Evolutionary conservation across 192 early-diverging fungal genomes (phyloP), one percentile per base, ranked within the genome.

Genomic region (Entomortierella parvispora): DNA sequence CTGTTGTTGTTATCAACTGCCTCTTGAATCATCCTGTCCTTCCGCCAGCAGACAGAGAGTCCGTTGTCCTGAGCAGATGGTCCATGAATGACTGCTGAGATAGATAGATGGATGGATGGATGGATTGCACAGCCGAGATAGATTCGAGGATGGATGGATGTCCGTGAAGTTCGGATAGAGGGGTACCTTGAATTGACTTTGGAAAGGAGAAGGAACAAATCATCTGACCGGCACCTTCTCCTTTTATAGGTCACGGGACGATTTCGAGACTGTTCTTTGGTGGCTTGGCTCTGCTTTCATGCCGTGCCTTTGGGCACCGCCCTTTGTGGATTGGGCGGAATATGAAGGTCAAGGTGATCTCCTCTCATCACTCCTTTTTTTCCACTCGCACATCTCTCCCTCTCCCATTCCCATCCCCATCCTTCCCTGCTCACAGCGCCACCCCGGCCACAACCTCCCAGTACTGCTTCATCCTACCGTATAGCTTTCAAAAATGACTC

Each of bases 201-300:
- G 54, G 54, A 56, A 56, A 56, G 54, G 54, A 56, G 54, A 31
- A 33, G 32, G 54, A 32, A 32, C 54, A 56, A 56, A 56, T 56
- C 54, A 56, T 56, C 54, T 56, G 54, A 56, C 54, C 32, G 18
- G 12, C 31, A 33, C 18, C 7, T 9, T 25, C n/a, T n/a, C 34
- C 54, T 56, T 56, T 56, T 56, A 56, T 56, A 31, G 15, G 17
- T n/a, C n/a, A n/a, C 1, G n/a, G n/a, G n/a, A n/a, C 37, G 37
- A 40, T 40, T 40, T 40, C 37, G 37, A 40, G 37, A 40, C 37
- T 40, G 37, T 40, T 40, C 37, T 40, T 40, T 40, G 53, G 54
- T 56, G 54, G 54, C 54, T 56, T 56, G 54, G 54, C 11, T 12
- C 8, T 23, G 31, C 31, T 53, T 31, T n/a, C 15, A 53, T 20